Evolutionary conservation across 805 yeast genomes (phyloP), one percentile per base, ranked within the genome.

Genomic region (Trichomonascus vanleenenianus): DNA sequence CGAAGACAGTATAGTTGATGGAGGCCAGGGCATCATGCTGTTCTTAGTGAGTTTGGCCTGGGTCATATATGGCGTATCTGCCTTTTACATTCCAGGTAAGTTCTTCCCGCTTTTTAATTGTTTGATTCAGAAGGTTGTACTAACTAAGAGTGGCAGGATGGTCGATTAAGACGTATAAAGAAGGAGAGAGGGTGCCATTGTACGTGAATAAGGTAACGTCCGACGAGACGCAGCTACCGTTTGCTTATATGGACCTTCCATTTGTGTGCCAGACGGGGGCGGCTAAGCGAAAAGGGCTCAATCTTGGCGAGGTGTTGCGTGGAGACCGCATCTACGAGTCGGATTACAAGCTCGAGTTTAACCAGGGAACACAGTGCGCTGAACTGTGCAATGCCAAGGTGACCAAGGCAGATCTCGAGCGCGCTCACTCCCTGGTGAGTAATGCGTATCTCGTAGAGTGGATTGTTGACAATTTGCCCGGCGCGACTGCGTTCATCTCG

Each of bases 321-420:
- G 96, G 96, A 11, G 95, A 87, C 57, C 67, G 94, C 44, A 75
- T 83, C 42, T 79, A 85, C 81, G 79, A 76, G 50, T 79, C 89
- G 33, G 85, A 81, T 50, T 85, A 84, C 56, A 66, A 72, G n/a
- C 65, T 87, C 38, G 50, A 54, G 2, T 83, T 85, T 59, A 82
- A 78, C 11, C 60, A 71, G n/a, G 94, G 84, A 56, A 68, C 72
- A 37, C 72, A 76, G 0, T 87, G 96, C 63, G 69, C 67, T 41
- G 65, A 80, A 36, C 62, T 86, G 14, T 87, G 96, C 66, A 83
- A 80, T 40, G 70, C 83, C 53, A 66, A 67, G n/a, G 75, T 83
- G 11, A 63, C 59, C n/a, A 73, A 72, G 14, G 62, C 62, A 1
- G 82, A 76, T 5, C 57, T 83, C 30, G 66, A 62, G 43, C 68